Conservation (phyloP, 176 grass and related monocot genomes). For the Rhipidocladum racemiflorum region DNA sequence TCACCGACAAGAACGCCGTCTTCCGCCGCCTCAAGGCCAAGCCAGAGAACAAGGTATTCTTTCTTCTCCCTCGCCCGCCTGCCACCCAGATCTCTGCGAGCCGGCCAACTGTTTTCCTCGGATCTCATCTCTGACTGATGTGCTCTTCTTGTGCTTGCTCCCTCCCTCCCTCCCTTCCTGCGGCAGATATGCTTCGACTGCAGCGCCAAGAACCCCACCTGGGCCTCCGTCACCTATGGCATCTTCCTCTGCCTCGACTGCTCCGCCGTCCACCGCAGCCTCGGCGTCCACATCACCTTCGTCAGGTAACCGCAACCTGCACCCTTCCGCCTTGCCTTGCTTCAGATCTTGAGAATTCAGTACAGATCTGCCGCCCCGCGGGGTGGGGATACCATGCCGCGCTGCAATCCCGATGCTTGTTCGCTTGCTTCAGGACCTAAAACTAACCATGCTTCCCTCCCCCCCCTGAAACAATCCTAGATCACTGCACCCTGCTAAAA, state of each 20-base stretch:
- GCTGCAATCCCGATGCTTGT: neutral
- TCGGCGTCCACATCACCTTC: constrained; percentile 78
- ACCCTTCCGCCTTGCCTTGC: neutral
- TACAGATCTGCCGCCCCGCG: neutral
- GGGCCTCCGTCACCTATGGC: constrained; percentile 87
- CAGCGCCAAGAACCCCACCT: constrained; percentile 81
- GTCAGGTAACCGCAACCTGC: constrained; percentile 41
- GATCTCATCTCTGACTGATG: neutral
- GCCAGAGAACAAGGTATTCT: constrained; percentile 58
- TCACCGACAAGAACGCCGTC: constrained; percentile 68
- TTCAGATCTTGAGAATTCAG: neutral
- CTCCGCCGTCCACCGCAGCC: constrained; percentile 81
- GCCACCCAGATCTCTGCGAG: constrained; percentile 10
- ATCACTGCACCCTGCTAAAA: neutral
- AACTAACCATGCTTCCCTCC: neutral
- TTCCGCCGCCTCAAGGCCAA: constrained; percentile 82
- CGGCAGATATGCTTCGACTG: constrained; percentile 86
- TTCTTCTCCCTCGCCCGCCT: neutral
- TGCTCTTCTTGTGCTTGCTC: neutral
- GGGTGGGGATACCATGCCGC: neutral
- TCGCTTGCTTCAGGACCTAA: neutral
- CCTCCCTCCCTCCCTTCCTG: neutral
- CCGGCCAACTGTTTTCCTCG: neutral
- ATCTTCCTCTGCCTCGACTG: constrained; percentile 94
- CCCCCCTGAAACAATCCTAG: neutral